phyloP scores from a whole-genome alignment of 2,329 filamentous ascomycete genomes.

The Clathrospora elynae region DNA sequence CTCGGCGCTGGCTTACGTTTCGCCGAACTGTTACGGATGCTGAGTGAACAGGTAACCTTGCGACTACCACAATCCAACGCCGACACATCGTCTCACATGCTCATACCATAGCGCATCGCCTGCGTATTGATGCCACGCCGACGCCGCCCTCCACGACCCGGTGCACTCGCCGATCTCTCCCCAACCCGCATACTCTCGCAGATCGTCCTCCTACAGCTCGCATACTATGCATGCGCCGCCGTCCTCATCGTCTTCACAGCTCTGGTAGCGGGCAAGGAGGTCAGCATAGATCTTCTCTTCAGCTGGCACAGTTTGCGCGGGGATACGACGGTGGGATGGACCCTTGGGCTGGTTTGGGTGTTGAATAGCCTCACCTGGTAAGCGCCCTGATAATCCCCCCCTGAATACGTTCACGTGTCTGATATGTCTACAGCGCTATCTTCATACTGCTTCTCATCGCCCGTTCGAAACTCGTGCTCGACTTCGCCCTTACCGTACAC shows the following conservation, averaged over 20 bases:
- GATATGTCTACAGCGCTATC: conserved; percentile 66
- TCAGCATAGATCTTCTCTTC: conserved; percentile 64
- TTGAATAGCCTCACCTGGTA: conserved; percentile 69
- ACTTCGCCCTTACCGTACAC: conserved; percentile 91
- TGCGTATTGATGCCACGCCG: conserved; percentile 57
- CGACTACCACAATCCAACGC: conserved; percentile 8
- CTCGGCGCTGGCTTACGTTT: conserved; percentile 23
- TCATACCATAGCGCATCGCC: conserved; percentile 23
- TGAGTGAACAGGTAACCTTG: conserved; percentile 26
- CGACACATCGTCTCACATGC: conserved; percentile 21
- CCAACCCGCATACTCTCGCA: conserved; percentile 70
- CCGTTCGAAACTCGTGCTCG: conserved; percentile 90
- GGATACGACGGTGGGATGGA: conserved; percentile 73
- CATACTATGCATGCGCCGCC: conserved; percentile 67
- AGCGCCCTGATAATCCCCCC: conserved; percentile 29
- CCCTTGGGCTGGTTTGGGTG: conserved; percentile 69
- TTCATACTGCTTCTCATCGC: conserved; percentile 82
- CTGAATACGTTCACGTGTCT: conserved; percentile 7
- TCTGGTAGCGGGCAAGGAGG: conserved; percentile 66
- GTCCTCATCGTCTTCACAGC: conserved; percentile 70
- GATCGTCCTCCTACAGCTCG: conserved; percentile 67
- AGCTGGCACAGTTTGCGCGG: conserved; percentile 68
- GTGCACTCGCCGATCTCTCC: conserved; percentile 68
- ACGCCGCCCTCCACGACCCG: conserved; percentile 67
- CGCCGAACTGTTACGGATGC: conserved; percentile 19